A percentile compares a stretch with the other conserved stretches of the same genome.
phyloP scores from a whole-genome alignment of 495 filamentous ascomycete species.

The Penicillium crystallinum region DNA sequence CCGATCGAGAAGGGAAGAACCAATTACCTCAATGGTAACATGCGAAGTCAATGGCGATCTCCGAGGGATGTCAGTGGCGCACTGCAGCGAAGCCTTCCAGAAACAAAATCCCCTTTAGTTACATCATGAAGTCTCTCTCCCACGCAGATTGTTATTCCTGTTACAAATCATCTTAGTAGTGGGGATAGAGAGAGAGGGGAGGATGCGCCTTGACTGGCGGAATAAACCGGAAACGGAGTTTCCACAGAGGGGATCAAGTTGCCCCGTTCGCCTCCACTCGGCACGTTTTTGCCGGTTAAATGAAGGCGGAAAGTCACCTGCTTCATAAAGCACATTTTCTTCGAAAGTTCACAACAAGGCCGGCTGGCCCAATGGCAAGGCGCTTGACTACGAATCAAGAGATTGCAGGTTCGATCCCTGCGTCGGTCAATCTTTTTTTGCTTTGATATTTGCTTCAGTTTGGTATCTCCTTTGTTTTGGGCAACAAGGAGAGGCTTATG shows the following conservation, averaged over 20 bases:
- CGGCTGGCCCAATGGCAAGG: conserved; percentile 65
- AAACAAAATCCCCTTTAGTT: conserved; percentile 14
- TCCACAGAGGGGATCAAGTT: background rate
- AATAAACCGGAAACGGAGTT: conserved; percentile 12
- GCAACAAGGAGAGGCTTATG: no score
- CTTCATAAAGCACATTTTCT: background rate
- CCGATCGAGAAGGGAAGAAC: no score
- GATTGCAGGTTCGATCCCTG: conserved; percentile 49
- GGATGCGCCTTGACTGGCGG: no score
- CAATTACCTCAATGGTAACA: no score
- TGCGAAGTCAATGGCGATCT: no score
- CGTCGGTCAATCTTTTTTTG: conserved; percentile 36
- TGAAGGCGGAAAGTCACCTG: no score
- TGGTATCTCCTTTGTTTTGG: no score
- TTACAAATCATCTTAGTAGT: no score
- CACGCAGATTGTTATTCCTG: background rate
- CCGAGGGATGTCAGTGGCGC: conserved; percentile 1
- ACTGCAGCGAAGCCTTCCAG: conserved; percentile 27
- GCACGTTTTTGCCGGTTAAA: conserved; percentile 8
- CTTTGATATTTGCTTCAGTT: background rate
- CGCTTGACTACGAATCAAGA: conserved; percentile 70
- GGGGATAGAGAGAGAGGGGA: no score
- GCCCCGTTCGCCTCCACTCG: conserved; percentile 3
- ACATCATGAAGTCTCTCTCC: conserved; percentile 1
- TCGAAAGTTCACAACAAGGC: conserved; percentile 13